Conservation (phyloP, 2,329 filamentous ascomycete species). For the Ascosphaera apis region DNA sequence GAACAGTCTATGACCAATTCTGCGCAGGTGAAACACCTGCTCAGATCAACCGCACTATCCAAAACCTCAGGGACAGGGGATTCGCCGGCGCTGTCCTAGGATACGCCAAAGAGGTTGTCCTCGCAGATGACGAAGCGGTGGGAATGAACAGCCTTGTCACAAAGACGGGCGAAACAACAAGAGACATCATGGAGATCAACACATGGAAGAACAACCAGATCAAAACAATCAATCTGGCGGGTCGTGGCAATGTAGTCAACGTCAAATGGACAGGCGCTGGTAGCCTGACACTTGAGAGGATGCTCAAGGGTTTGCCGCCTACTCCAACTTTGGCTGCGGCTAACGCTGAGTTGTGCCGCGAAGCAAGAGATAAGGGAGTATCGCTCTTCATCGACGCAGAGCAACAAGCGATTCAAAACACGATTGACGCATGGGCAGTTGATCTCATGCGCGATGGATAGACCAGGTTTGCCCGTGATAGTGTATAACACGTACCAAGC, state of each 20-base stretch:
- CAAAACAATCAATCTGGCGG: constrained; percentile 34
- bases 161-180: constrained; percentile 5
- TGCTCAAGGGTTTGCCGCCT: constrained; percentile 39
- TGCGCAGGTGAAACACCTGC: constrained; percentile 54
- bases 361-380: constrained; percentile 45
- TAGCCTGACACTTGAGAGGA: constrained; percentile 43
- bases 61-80: constrained; percentile 46
- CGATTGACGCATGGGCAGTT: constrained; percentile 63
- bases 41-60: constrained; percentile 45
- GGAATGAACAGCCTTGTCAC: neutral
- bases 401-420: constrained; percentile 51
- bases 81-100: constrained; percentile 67
- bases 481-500: constrained; percentile 63
- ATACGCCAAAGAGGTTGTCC: constrained; percentile 61
- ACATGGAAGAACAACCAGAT: constrained; percentile 53
- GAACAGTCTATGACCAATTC: constrained; percentile 78
- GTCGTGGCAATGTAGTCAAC: constrained; percentile 36
- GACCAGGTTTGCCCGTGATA: constrained; percentile 21
- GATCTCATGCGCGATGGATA: constrained; percentile 49
- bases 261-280: constrained; percentile 68
- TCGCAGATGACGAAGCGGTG: constrained; percentile 25
- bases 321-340: constrained; percentile 40
- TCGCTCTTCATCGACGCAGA: constrained; percentile 66
- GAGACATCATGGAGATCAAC: constrained; percentile 11
- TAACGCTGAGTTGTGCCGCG: constrained; percentile 51